phyloP scores from a whole-genome alignment of 176 grass and related monocot genomes.

The Musa acuminata region DNA sequence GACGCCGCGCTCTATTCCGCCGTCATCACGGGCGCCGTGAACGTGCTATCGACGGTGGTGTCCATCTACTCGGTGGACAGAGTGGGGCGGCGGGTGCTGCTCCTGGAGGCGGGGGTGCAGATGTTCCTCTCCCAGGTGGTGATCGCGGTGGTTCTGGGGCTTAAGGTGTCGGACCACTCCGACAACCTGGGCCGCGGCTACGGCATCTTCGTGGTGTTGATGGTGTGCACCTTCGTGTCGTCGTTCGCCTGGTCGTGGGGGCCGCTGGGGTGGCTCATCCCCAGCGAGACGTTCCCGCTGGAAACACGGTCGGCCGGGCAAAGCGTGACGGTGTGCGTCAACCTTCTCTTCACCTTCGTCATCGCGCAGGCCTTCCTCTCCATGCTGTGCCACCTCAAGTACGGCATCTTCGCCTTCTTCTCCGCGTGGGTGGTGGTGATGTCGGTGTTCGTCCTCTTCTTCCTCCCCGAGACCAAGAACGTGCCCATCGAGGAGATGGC shows the following conservation, averaged over 20 bases:
- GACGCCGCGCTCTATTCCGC: conserved; percentile 83
- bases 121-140: conserved; percentile 80
- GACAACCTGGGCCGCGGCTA: conserved; percentile 45
- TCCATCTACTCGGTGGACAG: conserved; percentile 85
- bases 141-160: conserved; percentile 50
- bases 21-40: conserved; percentile 77
- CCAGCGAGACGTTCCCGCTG: conserved; percentile 90
- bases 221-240: conserved; percentile 81
- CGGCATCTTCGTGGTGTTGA: conserved; percentile 60
- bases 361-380: conserved; percentile 90
- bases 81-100: conserved; percentile 57
- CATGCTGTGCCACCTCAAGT: conserved; percentile 91
- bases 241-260: conserved; percentile 94
- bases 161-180: conserved; percentile 65
- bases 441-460: conserved; percentile 83
- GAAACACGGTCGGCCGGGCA: conserved; percentile 85
- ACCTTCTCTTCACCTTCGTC: conserved; percentile 97
- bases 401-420: conserved; percentile 90
- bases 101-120: conserved; percentile 92
- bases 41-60: conserved; percentile 80
- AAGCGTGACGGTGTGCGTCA: conserved; percentile 84
- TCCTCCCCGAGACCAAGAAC: conserved; percentile 93
- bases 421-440: conserved; percentile 72
- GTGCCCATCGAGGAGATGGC: conserved; percentile 98
- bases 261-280: conserved; percentile 87